These are phyloP conservation scores for Polyporus arcularius DNA, from an alignment of 768 basidiomycete species.

Conservation along the genomic window DNA sequence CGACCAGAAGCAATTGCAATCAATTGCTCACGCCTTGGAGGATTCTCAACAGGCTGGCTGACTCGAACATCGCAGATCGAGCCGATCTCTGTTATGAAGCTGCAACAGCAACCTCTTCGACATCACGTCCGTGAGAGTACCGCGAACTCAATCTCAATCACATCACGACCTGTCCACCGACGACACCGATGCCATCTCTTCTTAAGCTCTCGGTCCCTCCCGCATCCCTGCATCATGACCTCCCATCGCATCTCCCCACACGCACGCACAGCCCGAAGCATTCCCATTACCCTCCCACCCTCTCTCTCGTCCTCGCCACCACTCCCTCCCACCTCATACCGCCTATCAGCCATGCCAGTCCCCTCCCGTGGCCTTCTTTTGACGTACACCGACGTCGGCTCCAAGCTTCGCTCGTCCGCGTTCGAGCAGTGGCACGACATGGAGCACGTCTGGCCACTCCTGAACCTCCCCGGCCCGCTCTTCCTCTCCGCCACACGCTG, in stretches of 20 bases:
- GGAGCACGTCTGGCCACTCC: conserved; percentile 47
- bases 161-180: not conserved
- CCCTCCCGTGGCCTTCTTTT: not conserved
- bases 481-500: conserved; percentile 33
- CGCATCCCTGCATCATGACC: not conserved
- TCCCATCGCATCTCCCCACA: not conserved
- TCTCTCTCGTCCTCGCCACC: not conserved
- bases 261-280: not conserved
- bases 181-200: not conserved
- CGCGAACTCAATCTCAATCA: not conserved
- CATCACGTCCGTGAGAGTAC: not conserved
- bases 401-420: not conserved
- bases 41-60: too few species aligned
- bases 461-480: conserved; percentile 30
- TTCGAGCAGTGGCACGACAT: conserved; percentile 36
- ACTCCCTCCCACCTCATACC: too few species aligned
- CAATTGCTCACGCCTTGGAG: too few species aligned
- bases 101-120: not conserved
- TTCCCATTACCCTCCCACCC: not conserved
- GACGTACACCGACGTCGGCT: conserved; percentile 1
- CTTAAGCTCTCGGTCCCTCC: not conserved
- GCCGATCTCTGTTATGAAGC: too few species aligned
- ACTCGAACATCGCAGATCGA: too few species aligned
- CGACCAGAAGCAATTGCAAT: too few species aligned
- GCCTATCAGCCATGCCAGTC: not conserved